Conservation (phyloP, 805 yeast genomes). For the Teunomyces pallodes region DNA sequence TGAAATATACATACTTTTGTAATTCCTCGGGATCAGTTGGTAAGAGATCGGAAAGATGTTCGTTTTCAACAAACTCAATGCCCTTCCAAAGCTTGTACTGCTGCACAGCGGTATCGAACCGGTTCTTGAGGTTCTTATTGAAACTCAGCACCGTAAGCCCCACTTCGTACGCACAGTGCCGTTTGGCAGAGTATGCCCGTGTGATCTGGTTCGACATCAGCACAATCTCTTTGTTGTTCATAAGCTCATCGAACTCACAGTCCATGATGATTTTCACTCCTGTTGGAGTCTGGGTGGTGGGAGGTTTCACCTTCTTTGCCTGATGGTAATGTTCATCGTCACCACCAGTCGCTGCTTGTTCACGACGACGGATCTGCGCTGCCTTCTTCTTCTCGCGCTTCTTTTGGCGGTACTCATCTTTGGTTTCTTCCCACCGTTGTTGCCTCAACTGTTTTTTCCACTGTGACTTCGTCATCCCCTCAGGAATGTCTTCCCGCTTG, state of each 20-base stretch:
- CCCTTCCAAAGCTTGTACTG: conserved; percentile 69
- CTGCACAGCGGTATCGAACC: conserved; percentile 64
- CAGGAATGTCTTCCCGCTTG: conserved; percentile 49
- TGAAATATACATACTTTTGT: conserved; percentile 59
- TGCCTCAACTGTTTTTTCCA: conserved; percentile 72
- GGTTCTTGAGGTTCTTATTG: conserved; percentile 56
- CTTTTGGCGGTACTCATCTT: conserved; percentile 57
- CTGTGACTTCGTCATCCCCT: conserved; percentile 82
- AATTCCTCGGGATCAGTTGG: conserved; percentile 27
- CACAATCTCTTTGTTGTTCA: conserved; percentile 69
- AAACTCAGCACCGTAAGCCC: conserved; percentile 63
- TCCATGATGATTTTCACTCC: conserved; percentile 68
- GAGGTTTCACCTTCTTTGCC: conserved; percentile 32
- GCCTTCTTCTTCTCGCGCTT: conserved; percentile 53
- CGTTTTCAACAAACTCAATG: conserved; percentile 46
- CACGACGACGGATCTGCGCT: conserved; percentile 27
- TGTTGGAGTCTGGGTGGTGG: conserved; percentile 44
- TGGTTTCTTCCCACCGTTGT: conserved; percentile 59
- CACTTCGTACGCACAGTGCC: conserved; percentile 56
- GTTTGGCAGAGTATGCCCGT: conserved; percentile 76
- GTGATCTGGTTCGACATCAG: conserved; percentile 80
- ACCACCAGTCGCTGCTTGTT: conserved; percentile 10
- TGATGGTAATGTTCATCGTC: conserved; percentile 30
- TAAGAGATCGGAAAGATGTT: conserved; percentile 26
- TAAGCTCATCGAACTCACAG: conserved; percentile 86